These are phyloP conservation scores for Achlya hypogyna DNA, from an alignment of 352 stramenopile genomes.

Conservation along the genomic window DNA sequence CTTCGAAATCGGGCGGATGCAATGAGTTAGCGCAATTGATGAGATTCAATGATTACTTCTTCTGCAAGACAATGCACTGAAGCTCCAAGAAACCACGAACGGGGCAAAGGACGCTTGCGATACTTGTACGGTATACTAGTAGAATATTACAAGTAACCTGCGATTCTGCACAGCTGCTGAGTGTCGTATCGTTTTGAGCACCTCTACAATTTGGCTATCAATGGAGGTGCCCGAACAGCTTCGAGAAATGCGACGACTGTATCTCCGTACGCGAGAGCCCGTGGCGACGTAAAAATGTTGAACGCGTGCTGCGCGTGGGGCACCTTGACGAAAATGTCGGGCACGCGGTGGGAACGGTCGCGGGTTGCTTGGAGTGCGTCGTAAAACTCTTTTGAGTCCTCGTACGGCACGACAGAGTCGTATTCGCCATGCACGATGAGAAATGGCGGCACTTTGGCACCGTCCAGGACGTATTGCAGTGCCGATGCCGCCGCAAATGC, in stretches of 20 bases:
- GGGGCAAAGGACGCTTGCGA: too few species aligned
- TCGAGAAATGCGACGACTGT: constrained; percentile 47
- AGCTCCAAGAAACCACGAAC: too few species aligned
- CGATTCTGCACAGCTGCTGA: background rate
- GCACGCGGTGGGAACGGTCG: constrained; percentile 25
- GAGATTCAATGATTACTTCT: too few species aligned
- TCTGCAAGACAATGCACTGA: too few species aligned
- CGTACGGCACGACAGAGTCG: constrained; percentile 46
- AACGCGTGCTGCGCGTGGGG: constrained; percentile 51
- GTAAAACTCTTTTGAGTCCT: constrained; percentile 51
- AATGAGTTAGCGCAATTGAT: too few species aligned
- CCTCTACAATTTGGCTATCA: background rate
- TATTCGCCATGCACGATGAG: constrained; percentile 46
- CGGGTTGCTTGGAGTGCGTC: constrained; percentile 39
- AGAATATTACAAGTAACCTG: background rate
- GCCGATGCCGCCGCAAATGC: constrained; percentile 54
- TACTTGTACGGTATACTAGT: too few species aligned
- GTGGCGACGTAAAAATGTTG: constrained; percentile 47
- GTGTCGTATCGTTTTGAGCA: background rate
- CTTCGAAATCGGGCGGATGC: too few species aligned
- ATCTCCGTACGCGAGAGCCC: constrained; percentile 40
- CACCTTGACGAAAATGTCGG: constrained; percentile 49
- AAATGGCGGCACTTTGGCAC: constrained; percentile 39
- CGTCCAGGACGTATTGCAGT: constrained; percentile 40
- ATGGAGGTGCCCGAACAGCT: background rate